Percentiles rank a stretch among this genome's conserved stretches.
Evolutionary conservation across 805 yeast genomes (phyloP).

Genomic region (Wickerhamiella allomyrinae): DNA sequence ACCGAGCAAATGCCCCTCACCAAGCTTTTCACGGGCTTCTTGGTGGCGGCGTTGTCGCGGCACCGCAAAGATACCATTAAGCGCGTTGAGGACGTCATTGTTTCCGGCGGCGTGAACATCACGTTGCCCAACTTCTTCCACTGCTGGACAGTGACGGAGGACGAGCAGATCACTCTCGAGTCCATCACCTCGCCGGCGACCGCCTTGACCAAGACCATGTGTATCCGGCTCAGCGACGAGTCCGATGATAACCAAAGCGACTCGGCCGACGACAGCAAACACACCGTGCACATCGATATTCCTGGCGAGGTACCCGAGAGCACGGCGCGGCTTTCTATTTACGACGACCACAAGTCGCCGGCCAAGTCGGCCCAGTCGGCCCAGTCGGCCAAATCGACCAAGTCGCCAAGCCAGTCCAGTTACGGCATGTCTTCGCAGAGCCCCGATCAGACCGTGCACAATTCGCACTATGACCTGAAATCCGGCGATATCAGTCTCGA

Average conservation of each 20-base stretch:
- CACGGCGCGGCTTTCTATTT: neutral
- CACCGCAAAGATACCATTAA: neutral
- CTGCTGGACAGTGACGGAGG: neutral
- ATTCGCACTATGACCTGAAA: neutral
- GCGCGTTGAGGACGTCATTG: conserved; percentile 10
- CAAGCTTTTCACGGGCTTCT: conserved; percentile 4
- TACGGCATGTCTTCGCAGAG: neutral
- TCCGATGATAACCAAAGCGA: neutral
- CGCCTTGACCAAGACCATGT: no score
- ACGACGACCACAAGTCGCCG: neutral
- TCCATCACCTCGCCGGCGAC: no score
- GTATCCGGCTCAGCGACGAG: no score
- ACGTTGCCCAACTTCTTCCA: conserved; percentile 10
- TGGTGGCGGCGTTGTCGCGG: conserved; percentile 1
- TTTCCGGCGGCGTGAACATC: conserved; percentile 2
- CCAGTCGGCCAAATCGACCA: neutral
- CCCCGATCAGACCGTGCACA: neutral
- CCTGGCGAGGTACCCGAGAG: neutral
- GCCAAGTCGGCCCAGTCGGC: neutral
- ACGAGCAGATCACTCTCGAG: no score
- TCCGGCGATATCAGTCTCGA: neutral
- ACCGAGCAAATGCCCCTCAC: conserved; percentile 5
- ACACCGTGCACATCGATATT: no score
- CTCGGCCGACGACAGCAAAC: neutral
- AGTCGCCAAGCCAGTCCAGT: neutral